Evolutionary conservation across 768 basidiomycete genomes (phyloP).

Genomic region (Phlebiopsis gigantea): DNA sequence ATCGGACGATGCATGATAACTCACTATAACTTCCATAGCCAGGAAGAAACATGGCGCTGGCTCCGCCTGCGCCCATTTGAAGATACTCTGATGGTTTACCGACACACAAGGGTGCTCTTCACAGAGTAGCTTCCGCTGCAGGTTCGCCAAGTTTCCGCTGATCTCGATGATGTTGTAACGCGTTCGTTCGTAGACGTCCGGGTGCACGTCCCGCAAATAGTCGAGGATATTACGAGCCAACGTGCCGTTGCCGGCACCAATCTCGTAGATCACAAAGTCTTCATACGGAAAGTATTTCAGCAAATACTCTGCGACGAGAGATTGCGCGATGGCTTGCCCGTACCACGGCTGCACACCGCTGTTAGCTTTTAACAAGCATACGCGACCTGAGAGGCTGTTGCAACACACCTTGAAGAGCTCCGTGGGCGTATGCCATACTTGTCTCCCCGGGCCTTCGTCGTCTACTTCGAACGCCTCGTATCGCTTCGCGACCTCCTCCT

Average conservation of each 20-base stretch:
- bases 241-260: conserved; percentile 97
- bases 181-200: conserved; percentile 91
- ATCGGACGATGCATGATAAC: conserved; percentile 22
- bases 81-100: conserved; percentile 74
- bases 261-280: conserved; percentile 93
- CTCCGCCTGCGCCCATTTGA: conserved; percentile 75
- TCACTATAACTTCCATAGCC: conserved; percentile 91
- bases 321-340: conserved; percentile 84
- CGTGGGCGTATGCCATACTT: conserved; percentile 98
- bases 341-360: conserved; percentile 73
- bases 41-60: conserved; percentile 87
- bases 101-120: conserved; percentile 61
- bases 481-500: conserved; percentile 69
- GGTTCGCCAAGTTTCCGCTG: conserved; percentile 65
- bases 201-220: conserved; percentile 69
- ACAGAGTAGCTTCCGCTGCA: conserved; percentile 66
- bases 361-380: conserved; percentile 9
- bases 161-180: conserved; percentile 96
- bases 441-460: conserved; percentile 69
- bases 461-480: conserved; percentile 70
- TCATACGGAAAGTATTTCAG: conserved; percentile 95
- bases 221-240: conserved; percentile 86
- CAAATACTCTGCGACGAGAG: conserved; percentile 87
- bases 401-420: conserved; percentile 88
- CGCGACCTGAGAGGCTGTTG: neutral